Evolutionary conservation across 2,329 filamentous ascomycete species (phyloP).

Genomic region (Arthroderma uncinatum): DNA sequence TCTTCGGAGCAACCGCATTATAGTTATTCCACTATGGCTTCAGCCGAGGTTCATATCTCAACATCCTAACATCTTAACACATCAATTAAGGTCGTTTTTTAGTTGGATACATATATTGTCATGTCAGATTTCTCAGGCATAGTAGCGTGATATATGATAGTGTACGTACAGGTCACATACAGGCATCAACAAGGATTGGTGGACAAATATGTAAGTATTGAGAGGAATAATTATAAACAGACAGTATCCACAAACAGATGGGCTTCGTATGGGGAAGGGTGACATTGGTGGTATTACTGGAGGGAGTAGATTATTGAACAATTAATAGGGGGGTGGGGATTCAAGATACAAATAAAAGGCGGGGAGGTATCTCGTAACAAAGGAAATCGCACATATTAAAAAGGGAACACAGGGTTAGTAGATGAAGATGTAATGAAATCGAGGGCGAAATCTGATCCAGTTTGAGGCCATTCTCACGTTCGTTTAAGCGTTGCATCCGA

Average conservation of each 20-base stretch:
- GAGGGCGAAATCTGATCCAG: not conserved
- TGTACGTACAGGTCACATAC: not conserved
- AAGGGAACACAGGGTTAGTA: not conserved
- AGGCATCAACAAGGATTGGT: not conserved
- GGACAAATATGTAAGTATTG: not conserved
- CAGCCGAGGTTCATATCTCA: too few relatives aligned
- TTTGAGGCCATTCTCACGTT: not conserved
- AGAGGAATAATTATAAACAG: not conserved
- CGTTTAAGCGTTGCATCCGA: not conserved
- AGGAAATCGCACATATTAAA: not conserved
- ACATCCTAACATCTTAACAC: too few relatives aligned
- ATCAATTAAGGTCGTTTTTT: not conserved
- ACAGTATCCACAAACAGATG: not conserved
- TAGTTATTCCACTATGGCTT: not conserved
- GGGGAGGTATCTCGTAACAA: slow-evolving; percentile 3
- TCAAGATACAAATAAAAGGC: not conserved
- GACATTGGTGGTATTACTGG: not conserved
- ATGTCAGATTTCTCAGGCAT: not conserved
- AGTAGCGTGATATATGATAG: not conserved
- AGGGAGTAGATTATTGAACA: not conserved
- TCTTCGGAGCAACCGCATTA: not conserved
- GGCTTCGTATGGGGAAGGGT: not conserved
- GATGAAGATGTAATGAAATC: not conserved
- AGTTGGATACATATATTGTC: not conserved
- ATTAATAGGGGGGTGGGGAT: not conserved